Base-by-base conservation (phyloP, 805 yeast species). In the Yamadazyma ubonensis region DNA sequence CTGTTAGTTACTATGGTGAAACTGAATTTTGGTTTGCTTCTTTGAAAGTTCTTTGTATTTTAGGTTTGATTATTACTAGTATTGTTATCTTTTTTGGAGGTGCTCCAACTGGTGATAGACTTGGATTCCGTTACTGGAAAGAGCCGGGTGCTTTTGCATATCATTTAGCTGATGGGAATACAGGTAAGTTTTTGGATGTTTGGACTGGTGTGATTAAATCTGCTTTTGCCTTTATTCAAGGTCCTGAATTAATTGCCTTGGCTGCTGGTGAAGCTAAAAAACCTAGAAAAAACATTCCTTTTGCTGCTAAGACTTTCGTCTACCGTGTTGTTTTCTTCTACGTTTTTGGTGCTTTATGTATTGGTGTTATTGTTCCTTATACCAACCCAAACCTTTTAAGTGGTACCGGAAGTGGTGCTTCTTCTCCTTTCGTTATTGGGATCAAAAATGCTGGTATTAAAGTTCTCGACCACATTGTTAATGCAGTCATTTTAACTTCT, bases 401-500 rank as follows among this genome's bases (percentile, higher is more conserved):
- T 35, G 58, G 52, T 6, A 46, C 58, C 12, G 76, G 79, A 49
- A 53, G 42, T 44, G 66, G 61, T 14, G 61, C 61, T 6, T 55
- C 64, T 3, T 61, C 67, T 4, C 66, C 67, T 2, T 61, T 63
- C 54, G 66, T 61, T 35, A 58, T 61, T 44, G 67, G 65, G 15
- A 54, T 61, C 38, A 49, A 50, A 29, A 48, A 53, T n/a, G 58
- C 49, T 29, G 65, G 64, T 14, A 83, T 85, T 45, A 55, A 60
- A 6, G 87, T 75, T 0, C 63, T 86, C 44, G 86, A 86, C 16
- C 82, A 81, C 48, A 70, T 86, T 35, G 67, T 86, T 54, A 86
- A 86, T 59, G 89, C 81, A 1, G 78, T 83, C 53, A 81, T 86
- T 44, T 61, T 85, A 44, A 75, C 84, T 53, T 81, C 88, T 12